phyloP scores from a whole-genome alignment of 2,329 filamentous ascomycete species.

The Elsinoe perseae region DNA sequence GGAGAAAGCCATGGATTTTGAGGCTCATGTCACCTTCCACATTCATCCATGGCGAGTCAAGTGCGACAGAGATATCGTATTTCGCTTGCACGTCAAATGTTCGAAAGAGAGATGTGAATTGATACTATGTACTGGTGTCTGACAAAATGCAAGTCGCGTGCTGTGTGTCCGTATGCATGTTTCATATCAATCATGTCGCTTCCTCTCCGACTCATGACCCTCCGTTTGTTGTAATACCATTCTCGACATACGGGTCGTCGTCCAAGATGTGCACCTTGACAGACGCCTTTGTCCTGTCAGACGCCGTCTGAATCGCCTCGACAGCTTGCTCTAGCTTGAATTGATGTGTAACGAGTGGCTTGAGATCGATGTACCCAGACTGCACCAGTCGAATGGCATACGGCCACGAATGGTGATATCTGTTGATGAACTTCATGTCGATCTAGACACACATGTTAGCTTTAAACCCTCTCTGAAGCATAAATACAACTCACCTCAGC shows the following conservation, averaged over 20 bases:
- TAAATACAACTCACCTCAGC: slow-evolving; percentile 22
- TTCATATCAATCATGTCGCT: neutral
- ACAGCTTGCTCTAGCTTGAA: slow-evolving; percentile 55
- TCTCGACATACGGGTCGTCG: slow-evolving; percentile 12
- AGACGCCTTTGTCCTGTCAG: slow-evolving; percentile 46
- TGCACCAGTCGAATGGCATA: slow-evolving; percentile 54
- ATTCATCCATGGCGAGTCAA: neutral
- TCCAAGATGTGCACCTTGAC: slow-evolving; percentile 52
- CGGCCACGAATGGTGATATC: slow-evolving; percentile 64
- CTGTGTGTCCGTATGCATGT: neutral
- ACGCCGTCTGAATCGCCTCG: slow-evolving; percentile 49
- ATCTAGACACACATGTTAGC: slow-evolving; percentile 28
- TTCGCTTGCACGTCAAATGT: neutral
- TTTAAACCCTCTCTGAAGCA: neutral
- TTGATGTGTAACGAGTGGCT: slow-evolving; percentile 54
- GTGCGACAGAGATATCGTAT: neutral
- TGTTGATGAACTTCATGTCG: slow-evolving; percentile 61
- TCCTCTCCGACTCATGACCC: neutral
- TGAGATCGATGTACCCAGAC: slow-evolving; percentile 54
- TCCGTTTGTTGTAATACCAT: neutral
- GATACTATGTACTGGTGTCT: neutral
- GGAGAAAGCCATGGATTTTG: neutral
- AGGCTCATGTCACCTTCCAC: neutral
- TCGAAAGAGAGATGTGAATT: neutral
- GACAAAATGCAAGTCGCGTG: neutral